Percentiles rank a stretch among this genome's conserved stretches.
Conservation (phyloP, 108 stramenopile species). For the Cyclotella cryptica region DNA sequence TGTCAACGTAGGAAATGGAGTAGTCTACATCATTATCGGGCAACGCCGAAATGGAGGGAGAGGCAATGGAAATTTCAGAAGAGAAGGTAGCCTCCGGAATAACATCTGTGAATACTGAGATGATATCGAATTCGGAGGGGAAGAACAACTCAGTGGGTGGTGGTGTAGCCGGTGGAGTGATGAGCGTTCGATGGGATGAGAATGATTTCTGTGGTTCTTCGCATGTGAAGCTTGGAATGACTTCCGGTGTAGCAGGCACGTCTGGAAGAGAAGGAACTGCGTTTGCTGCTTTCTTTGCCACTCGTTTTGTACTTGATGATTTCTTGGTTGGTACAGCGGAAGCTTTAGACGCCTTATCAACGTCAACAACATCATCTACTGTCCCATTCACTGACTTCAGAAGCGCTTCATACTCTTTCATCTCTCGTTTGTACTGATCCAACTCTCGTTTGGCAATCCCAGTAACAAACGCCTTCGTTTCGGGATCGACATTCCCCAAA, state of each 20-base stretch:
- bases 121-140: conserved; percentile 14
- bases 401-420: conserved; percentile 43
- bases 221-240: background rate
- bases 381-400: conserved; percentile 4
- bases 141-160: conserved; percentile 8
- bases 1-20: conserved; percentile 28
- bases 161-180: conserved; percentile 15
- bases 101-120: background rate
- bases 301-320: background rate
- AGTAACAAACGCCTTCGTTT: conserved; percentile 42
- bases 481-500: conserved; percentile 44
- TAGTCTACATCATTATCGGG: conserved; percentile 40
- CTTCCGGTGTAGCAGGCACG: background rate
- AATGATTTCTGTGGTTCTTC: background rate
- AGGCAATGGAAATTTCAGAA: background rate
- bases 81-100: conserved; percentile 9
- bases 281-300: background rate
- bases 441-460: conserved; percentile 44
- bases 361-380: background rate
- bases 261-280: background rate
- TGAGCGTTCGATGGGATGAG: conserved; percentile 7
- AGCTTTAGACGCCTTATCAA: background rate
- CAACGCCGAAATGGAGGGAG: background rate
- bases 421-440: conserved; percentile 41
- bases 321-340: background rate